These are phyloP conservation scores for Lasiosphaeris hirsuta DNA, from an alignment of 495 filamentous ascomycete species.

Conservation along the genomic window DNA sequence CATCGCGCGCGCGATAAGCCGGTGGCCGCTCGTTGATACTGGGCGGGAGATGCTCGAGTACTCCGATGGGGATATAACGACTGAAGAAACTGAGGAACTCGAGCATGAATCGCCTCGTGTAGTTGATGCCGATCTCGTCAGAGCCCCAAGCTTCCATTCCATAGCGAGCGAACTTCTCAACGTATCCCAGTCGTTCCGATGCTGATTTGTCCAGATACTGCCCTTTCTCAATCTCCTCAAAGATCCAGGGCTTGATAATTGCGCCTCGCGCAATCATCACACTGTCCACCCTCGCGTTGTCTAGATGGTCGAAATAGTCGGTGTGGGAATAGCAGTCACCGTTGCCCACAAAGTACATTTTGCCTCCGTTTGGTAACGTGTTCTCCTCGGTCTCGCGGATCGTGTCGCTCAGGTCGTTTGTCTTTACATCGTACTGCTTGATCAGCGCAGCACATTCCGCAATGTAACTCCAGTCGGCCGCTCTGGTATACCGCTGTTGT, in stretches of 20 bases:
- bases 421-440: conserved; percentile 66
- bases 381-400: conserved; percentile 67
- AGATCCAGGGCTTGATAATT: conserved; percentile 95
- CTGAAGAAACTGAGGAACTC: conserved; percentile 93
- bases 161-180: conserved; percentile 85
- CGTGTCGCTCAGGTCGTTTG: conserved; percentile 66
- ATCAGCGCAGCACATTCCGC: conserved; percentile 83
- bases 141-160: conserved; percentile 92
- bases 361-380: conserved; percentile 55
- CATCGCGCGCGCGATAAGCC: conserved; percentile 75
- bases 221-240: conserved; percentile 87
- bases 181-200: conserved; percentile 74
- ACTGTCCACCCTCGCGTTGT: conserved; percentile 72
- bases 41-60: conserved; percentile 84
- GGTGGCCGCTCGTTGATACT: conserved; percentile 84
- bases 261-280: conserved; percentile 93
- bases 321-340: conserved; percentile 92
- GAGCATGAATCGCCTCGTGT: conserved; percentile 82
- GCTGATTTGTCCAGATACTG: conserved; percentile 96
- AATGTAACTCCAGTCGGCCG: conserved; percentile 91
- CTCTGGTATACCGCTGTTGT: conserved; percentile 88
- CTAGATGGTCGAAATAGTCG: conserved; percentile 78
- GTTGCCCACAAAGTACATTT: conserved; percentile 89
- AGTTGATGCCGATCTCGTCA: conserved; percentile 88
- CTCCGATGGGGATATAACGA: conserved; percentile 85